A percentile compares a stretch with the other conserved stretches of the same genome.
Conservation (phyloP, 306 rosid species). For the Pyrus betulifolia region DNA sequence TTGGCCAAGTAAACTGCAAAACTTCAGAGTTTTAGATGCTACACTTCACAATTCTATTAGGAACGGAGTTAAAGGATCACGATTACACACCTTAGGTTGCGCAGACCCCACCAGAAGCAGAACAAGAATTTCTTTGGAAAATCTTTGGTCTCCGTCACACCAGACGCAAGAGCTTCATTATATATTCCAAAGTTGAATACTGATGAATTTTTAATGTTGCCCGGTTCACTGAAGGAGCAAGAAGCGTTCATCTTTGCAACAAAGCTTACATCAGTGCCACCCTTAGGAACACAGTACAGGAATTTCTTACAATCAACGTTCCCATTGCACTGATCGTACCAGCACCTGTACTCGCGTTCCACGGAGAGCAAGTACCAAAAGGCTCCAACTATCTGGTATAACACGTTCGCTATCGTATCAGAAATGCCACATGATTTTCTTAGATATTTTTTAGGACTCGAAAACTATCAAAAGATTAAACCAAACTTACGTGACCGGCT, state of each 20-base stretch:
- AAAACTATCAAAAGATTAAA: not conserved
- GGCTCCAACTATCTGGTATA: constrained; percentile 69
- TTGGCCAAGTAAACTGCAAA: constrained; percentile 78
- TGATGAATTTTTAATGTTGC: constrained; percentile 1
- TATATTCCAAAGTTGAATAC: constrained; percentile 63
- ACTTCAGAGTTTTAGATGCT: not conserved
- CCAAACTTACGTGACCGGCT: constrained; percentile 72
- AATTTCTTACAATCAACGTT: no score
- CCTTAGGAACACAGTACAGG: constrained; percentile 17
- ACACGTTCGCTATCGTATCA: constrained; percentile 3
- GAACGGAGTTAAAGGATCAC: not conserved
- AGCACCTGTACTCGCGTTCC: constrained; percentile 58
- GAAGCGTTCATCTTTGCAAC: not conserved
- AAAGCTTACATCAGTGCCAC: rapidly evolving
- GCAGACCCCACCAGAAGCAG: constrained; percentile 98
- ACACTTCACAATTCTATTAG: not conserved
- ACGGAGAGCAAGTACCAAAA: constrained; percentile 74
- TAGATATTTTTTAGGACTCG: not conserved
- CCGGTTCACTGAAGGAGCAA: constrained; percentile 28
- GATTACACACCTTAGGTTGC: constrained; percentile 54
- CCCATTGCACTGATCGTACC: constrained; percentile 20
- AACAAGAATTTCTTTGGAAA: constrained; percentile 53
- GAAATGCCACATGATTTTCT: not conserved
- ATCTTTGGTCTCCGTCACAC: constrained; percentile 25
- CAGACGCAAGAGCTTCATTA: constrained; percentile 39